Evolutionary conservation across 2,329 filamentous ascomycete species (phyloP), one percentile per base, ranked within the genome.

Genomic region (Hymenoscyphus linearis): DNA sequence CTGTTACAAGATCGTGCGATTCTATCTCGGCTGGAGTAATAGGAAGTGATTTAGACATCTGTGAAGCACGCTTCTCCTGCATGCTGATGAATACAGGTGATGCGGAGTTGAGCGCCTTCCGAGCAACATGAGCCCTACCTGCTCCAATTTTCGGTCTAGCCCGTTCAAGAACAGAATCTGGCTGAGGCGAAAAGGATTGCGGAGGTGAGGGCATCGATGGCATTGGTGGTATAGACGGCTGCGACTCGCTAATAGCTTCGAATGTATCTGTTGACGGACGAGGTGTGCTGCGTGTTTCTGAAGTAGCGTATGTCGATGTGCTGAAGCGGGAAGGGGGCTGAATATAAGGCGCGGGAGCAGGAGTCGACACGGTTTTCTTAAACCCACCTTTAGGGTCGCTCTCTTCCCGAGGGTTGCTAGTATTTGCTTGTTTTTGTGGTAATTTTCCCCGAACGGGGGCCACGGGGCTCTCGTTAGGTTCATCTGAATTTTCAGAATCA

Each of bases 1-100:
- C 79, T 10, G 84, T 81, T 16, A 93, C 83, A 31, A 87, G 86
- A 70, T 88, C 86, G 37, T 82, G 78, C 1, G 84, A 79, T 62
- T 81, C 77, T 22, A 80, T 72, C 72, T 90, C 86, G 3, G 84
- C 82, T 0, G 87, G 86, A 10, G 84, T 66, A 79, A 26, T 79
- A 80, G 35, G 85, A 0, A 89, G 80, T 6, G 79, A 79, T 72
- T 90, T 90, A 65, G 80, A 60, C 13, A 62, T 63, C 16, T 62
- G 57, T 12, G 68, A 68, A 13, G 59, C 61, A 4, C 65, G 62
- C 55, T 67, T 67, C 7, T 62, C 57, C 3, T 61, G 22, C 66
- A 72, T 71, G 47, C 60, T 68, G 62, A 72, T 70, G 55, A 69
- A 69, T 10, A 71, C 64, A n/a, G 70, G 71, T 4, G 65, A 65